These are phyloP conservation scores for Borealophlyctis nickersoniae DNA, from an alignment of 192 early-diverging fungal species.

Conservation along the genomic window DNA sequence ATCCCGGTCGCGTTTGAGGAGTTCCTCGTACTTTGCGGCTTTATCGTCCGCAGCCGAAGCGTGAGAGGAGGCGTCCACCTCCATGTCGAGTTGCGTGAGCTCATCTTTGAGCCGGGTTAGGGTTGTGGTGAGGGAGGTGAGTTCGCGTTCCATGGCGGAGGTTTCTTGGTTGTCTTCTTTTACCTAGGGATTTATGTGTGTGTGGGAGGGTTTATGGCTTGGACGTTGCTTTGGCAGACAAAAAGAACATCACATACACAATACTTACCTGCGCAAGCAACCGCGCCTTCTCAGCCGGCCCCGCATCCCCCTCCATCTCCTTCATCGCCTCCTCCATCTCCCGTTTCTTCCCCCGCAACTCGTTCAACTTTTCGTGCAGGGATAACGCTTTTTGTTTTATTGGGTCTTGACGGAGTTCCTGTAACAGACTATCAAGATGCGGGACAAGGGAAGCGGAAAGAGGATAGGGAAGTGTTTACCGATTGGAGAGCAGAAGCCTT, in stretches of 20 bases:
- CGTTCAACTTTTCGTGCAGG: conserved; percentile 41
- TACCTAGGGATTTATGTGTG: conserved; percentile 28
- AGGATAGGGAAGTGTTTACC: neutral
- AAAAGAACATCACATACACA: conserved; percentile 3
- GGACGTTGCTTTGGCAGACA: neutral
- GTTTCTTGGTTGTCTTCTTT: conserved; percentile 62
- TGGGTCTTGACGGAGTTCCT: conserved; percentile 42
- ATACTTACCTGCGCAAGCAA: conserved; percentile 43
- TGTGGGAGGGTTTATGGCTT: neutral
- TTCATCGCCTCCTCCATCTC: conserved; percentile 47
- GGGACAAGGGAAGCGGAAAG: neutral
- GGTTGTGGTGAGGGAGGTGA: conserved; percentile 50
- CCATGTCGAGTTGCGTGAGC: conserved; percentile 44
- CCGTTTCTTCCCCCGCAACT: conserved; percentile 28
- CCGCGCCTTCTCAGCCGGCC: conserved; percentile 45
- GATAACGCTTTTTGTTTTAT: conserved; percentile 37
- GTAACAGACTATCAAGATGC: too few relatives aligned
- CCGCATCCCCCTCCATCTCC: conserved; percentile 38
- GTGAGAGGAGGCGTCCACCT: conserved; percentile 33
- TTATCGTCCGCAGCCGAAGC: conserved; percentile 33
- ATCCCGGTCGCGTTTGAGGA: conserved; percentile 55
- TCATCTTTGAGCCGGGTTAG: conserved; percentile 39
- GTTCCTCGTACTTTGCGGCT: conserved; percentile 58
- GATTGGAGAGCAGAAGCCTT: conserved; percentile 28
- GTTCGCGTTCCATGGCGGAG: conserved; percentile 57